phyloP scores from a whole-genome alignment of 768 basidiomycete species.

The Leccinum uliginosum region DNA sequence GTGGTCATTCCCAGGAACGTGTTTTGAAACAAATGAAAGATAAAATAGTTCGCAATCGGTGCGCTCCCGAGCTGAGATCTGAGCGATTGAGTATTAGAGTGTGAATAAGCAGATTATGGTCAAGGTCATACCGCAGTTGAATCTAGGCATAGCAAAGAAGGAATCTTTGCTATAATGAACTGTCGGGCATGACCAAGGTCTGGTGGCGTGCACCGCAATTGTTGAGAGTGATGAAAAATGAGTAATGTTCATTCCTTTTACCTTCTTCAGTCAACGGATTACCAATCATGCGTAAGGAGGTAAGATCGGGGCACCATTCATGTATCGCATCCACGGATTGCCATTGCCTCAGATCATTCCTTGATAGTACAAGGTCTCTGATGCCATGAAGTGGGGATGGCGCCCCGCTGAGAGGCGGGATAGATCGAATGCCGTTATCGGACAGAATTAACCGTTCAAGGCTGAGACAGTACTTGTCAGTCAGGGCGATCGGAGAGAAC shows the following conservation, averaged over 20 bases:
- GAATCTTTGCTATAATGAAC: conserved; percentile 62
- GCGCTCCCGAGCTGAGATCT: conserved; percentile 71
- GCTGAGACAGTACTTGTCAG: conserved; percentile 26
- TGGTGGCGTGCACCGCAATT: conserved; percentile 16
- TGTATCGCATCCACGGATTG: conserved; percentile 58
- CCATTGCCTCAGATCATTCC: conserved; percentile 60
- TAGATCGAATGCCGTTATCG: conserved; percentile 51
- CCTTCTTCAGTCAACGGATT: conserved; percentile 63
- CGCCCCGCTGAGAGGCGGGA: conserved; percentile 32
- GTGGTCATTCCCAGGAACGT: conserved; percentile 38
- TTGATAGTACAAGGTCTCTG: conserved; percentile 59
- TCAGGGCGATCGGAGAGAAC: conserved; percentile 3
- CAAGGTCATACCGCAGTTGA: conserved; percentile 49
- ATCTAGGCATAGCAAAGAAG: conserved; percentile 60
- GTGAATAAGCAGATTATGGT: conserved; percentile 1
- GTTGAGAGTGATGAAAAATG: neutral
- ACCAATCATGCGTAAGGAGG: conserved; percentile 53
- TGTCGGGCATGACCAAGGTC: conserved; percentile 47
- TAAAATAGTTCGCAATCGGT: conserved; percentile 83
- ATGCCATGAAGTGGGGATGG: conserved; percentile 34
- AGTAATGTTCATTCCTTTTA: conserved; percentile 3
- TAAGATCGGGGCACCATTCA: conserved; percentile 64
- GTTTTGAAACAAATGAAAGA: conserved; percentile 56
- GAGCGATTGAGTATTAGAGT: conserved; percentile 10
- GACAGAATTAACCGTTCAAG: conserved; percentile 64